Evolutionary conservation across 306 rosid genomes (phyloP).

Genomic region (Herpetospermum pedunculosum): DNA sequence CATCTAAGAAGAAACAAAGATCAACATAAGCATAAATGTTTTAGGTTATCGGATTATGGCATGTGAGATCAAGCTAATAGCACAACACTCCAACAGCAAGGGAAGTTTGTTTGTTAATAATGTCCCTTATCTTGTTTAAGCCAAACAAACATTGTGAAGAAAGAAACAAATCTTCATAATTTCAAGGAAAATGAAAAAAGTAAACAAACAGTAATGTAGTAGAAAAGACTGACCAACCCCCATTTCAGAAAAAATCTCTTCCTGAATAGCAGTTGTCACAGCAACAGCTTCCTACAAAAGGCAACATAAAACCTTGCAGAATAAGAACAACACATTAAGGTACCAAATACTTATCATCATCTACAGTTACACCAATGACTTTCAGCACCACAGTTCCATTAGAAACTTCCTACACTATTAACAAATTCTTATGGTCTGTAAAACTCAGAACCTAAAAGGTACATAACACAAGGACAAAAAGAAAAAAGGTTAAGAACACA

Average conservation of each 20-base stretch:
- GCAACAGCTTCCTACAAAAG: constrained; percentile 78
- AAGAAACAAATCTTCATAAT: not conserved
- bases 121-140: not conserved
- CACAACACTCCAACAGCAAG: not conserved
- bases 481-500: not conserved
- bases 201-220: not conserved
- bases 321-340: not conserved
- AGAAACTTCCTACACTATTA: not conserved
- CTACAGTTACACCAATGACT: not conserved
- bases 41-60: not conserved
- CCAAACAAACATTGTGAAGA: not conserved
- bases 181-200: not conserved
- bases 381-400: not conserved
- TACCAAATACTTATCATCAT: not conserved
- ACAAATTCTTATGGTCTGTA: not conserved
- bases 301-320: not conserved
- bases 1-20: constrained; percentile 32
- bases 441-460: not conserved
- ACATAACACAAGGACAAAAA: not conserved
- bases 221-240: constrained; percentile 49
- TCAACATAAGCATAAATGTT: not conserved
- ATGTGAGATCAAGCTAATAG: not conserved
- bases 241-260: constrained; percentile 78
- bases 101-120: not conserved
- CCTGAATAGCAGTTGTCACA: constrained; percentile 70